Percentiles rank a stretch among this genome's conserved stretches.
These are phyloP conservation scores for Juglanconis juglandina DNA, from an alignment of 2,329 filamentous ascomycete genomes.

Conservation along the genomic window DNA sequence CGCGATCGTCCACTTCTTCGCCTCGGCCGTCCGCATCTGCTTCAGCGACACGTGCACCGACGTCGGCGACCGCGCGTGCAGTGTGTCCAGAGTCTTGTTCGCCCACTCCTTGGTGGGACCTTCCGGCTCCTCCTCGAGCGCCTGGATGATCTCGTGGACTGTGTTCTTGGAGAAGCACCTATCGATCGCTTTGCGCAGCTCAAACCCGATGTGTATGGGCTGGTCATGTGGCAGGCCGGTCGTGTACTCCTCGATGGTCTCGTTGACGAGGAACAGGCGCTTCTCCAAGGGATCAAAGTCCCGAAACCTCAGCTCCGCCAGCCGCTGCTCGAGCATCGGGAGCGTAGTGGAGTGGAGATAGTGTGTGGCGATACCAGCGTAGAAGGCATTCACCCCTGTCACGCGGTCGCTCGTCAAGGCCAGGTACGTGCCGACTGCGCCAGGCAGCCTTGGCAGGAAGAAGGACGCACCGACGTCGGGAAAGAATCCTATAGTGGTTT, in stretches of 20 bases:
- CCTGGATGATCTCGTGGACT: constrained; percentile 66
- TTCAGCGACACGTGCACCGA: constrained; percentile 78
- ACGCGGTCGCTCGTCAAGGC: constrained; percentile 85
- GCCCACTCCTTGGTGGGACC: constrained; percentile 70
- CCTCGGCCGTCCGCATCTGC: constrained; percentile 70
- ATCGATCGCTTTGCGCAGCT: constrained; percentile 78
- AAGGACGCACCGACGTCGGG: constrained; percentile 96
- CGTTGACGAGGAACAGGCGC: constrained; percentile 71
- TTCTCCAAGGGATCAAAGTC: constrained; percentile 65
- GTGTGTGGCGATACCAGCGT: constrained; percentile 89
- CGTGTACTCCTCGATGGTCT: constrained; percentile 86
- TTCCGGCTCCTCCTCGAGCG: constrained; percentile 55
- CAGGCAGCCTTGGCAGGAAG: constrained; percentile 88
- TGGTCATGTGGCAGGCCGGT: constrained; percentile 79
- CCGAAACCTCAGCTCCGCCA: constrained; percentile 84
- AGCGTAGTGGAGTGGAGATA: constrained; percentile 90
- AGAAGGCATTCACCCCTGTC: constrained; percentile 80
- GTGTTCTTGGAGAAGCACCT: constrained; percentile 69
- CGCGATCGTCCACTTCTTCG: constrained; percentile 69
- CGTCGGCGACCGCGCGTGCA: constrained; percentile 78
- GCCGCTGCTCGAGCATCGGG: constrained; percentile 73
- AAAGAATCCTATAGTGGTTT: constrained; percentile 98
- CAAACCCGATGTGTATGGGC: constrained; percentile 63
- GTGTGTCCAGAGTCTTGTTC: constrained; percentile 67
- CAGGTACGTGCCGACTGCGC: constrained; percentile 83